These are phyloP conservation scores for Fimicolochytrium jonesii DNA, from an alignment of 192 early-diverging fungal genomes.

Conservation along the genomic window DNA sequence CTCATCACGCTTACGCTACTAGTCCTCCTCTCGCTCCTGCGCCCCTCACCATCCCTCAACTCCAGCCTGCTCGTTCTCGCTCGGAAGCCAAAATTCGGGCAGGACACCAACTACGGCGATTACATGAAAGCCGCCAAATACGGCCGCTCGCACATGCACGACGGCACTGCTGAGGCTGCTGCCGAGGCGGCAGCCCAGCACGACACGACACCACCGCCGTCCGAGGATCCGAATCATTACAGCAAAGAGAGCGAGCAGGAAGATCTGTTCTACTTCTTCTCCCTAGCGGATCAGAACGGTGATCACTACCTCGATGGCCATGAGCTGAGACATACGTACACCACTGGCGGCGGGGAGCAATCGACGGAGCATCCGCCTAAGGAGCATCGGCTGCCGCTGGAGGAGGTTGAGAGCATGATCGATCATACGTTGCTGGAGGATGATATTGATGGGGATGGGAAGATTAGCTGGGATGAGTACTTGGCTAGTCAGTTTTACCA, in stretches of 20 bases:
- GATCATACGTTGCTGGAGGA: slow-evolving; percentile 73
- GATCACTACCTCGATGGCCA: slow-evolving; percentile 73
- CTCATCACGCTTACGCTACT: too few species aligned
- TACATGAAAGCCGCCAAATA: slow-evolving; percentile 45
- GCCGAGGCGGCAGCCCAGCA: too few species aligned
- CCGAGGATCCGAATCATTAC: background rate
- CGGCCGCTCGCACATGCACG: slow-evolving; percentile 36
- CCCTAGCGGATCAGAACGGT: slow-evolving; percentile 67
- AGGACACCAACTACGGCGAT: slow-evolving; percentile 56
- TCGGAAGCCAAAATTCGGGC: too few species aligned
- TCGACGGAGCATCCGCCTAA: slow-evolving; percentile 1
- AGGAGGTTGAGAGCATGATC: slow-evolving; percentile 60
- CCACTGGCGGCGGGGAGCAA: slow-evolving; percentile 32
- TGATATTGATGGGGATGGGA: slow-evolving; percentile 67
- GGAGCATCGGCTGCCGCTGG: slow-evolving; percentile 4
- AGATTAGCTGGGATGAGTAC: slow-evolving; percentile 51
- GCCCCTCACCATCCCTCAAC: too few species aligned
- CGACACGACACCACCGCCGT: background rate
- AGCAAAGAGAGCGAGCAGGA: slow-evolving; percentile 41
- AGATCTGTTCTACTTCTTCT: slow-evolving; percentile 67
- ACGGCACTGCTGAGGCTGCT: slow-evolving; percentile 1
- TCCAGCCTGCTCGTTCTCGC: too few species aligned
- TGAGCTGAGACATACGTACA: slow-evolving; percentile 63
- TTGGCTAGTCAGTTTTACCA: slow-evolving; percentile 26
- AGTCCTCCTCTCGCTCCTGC: too few species aligned